Percentiles rank a stretch among this genome's conserved stretches.
These are phyloP conservation scores for Cucurbita maxima DNA, from an alignment of 306 rosid species.

Conservation along the genomic window DNA sequence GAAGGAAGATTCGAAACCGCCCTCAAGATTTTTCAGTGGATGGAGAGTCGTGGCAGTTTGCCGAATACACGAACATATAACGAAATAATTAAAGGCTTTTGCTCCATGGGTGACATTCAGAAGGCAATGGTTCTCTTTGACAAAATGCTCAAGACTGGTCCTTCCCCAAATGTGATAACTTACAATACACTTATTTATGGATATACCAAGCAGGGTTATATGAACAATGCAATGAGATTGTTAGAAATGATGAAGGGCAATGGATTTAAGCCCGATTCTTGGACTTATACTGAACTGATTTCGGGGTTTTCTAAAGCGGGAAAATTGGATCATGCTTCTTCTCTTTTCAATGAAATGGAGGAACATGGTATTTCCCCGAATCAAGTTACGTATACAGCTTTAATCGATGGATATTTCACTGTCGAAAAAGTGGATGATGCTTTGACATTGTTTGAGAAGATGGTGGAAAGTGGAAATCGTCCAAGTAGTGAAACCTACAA, in stretches of 20 bases:
- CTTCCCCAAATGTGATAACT: conserved; percentile 15
- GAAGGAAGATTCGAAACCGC: conserved; percentile 19
- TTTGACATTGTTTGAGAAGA: conserved; percentile 14
- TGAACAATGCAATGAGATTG: conserved; percentile 24
- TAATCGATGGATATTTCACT: conserved; percentile 23
- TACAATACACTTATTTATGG: conserved; percentile 21
- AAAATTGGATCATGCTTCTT: conserved; percentile 11
- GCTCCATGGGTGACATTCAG: conserved; percentile 13
- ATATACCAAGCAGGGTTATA: conserved; percentile 12
- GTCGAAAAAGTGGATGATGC: conserved; percentile 19
- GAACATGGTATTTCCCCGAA: conserved; percentile 20
- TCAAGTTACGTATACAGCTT: conserved; percentile 22
- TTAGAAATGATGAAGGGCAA: conserved; percentile 26
- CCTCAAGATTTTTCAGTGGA: conserved; percentile 17
- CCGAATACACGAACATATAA: conserved; percentile 22
- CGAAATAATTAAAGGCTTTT: conserved; percentile 23
- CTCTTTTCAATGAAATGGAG: conserved; percentile 21
- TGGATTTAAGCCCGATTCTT: conserved; percentile 22
- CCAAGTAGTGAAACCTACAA: conserved; percentile 26
- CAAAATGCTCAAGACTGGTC: conserved; percentile 27
- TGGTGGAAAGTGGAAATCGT: conserved; percentile 20
- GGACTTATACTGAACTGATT: conserved; percentile 27
- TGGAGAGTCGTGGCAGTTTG: conserved; percentile 20
- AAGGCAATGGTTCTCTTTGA: conserved; percentile 26
- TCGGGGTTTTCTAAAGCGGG: conserved; percentile 18